Base-by-base conservation (phyloP, 2,329 filamentous ascomycete genomes). In the Alternaria incomplexa region DNA sequence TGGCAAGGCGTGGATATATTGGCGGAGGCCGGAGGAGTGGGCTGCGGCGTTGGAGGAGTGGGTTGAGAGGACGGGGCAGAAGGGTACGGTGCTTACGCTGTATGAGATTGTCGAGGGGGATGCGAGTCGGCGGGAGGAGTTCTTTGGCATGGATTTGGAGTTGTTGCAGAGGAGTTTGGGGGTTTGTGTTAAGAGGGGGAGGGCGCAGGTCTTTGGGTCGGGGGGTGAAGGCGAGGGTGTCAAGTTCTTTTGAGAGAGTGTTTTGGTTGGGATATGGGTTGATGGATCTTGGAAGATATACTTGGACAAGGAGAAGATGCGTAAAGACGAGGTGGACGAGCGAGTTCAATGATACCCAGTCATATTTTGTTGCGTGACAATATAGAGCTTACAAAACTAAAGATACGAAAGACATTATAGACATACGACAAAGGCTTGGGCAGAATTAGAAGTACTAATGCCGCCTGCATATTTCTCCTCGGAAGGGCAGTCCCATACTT, bases 71-170 rank as follows among this genome's bases (percentile, higher is more conserved):
- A 97, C 93, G 64, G 96, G 89, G 5, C 94, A 97, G 84, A 95
- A 91, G 83, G 93, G 93, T 23, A 89, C 87, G 12, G 95, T 99
- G 59, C 81, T 99, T 76, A 99, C 96, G 60, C 84, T 99, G 23
- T 98, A 97, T 80, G 96, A 99, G 83, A 83, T 99, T 73, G 86
- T 89, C 2, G 89, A 97, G 79, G 93, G 95, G n/a, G 95, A 98
- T 75, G 90, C 86, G 28, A 93, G 92, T 3, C 81, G 84, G 61
- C 89, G 70, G 23, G 76, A 79, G 74, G 93, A 96, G 71, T 93
- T 97, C 74, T 89, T 93, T 79, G 92, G 92, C n/a, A 91, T 99
- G 84, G 94, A 98, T 77, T 84, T 86, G 48, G 92, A 93, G 23
- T 80, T 97, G 65, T 85, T 99, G 74, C 87, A 91, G 69, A 93